phyloP scores from a whole-genome alignment of 306 rosid genomes.

The Cicer yamashitae region DNA sequence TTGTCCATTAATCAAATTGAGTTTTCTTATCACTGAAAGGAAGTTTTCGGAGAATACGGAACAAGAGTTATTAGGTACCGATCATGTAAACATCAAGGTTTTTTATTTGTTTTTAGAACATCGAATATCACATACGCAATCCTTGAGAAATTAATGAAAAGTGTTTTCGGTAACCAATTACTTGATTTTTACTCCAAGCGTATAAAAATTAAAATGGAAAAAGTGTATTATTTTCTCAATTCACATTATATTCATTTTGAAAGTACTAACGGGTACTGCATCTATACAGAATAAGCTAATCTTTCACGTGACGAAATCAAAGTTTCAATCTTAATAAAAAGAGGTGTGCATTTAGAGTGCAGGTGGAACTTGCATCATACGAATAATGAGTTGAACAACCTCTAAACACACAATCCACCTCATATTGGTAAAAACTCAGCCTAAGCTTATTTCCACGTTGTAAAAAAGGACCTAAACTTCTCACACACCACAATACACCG shows the following conservation, averaged over 20 bases:
- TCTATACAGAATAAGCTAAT: no score
- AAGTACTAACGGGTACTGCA: background rate
- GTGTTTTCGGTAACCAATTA: background rate
- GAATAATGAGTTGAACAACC: no score
- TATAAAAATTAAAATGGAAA: background rate
- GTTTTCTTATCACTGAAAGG: constrained; percentile 19
- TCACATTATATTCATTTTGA: background rate
- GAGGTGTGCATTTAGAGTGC: no score
- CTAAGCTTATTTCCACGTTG: no score
- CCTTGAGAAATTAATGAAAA: background rate
- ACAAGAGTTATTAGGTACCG: constrained; percentile 20
- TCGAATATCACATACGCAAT: background rate
- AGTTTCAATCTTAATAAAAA: background rate
- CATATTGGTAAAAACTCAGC: no score
- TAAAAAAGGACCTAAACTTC: no score
- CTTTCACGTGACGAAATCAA: no score
- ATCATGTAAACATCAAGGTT: constrained; percentile 20
- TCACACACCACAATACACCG: no score
- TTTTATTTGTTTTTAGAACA: constrained; percentile 10
- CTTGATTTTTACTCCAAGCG: background rate
- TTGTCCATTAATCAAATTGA: background rate
- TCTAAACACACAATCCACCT: no score
- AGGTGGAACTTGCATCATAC: no score
- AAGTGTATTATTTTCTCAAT: background rate
- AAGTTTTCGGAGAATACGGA: constrained; percentile 28